Evolutionary conservation across 495 filamentous ascomycete genomes (phyloP), one percentile per base, ranked within the genome.

Genomic region (Annulohypoxylon maeteangense): DNA sequence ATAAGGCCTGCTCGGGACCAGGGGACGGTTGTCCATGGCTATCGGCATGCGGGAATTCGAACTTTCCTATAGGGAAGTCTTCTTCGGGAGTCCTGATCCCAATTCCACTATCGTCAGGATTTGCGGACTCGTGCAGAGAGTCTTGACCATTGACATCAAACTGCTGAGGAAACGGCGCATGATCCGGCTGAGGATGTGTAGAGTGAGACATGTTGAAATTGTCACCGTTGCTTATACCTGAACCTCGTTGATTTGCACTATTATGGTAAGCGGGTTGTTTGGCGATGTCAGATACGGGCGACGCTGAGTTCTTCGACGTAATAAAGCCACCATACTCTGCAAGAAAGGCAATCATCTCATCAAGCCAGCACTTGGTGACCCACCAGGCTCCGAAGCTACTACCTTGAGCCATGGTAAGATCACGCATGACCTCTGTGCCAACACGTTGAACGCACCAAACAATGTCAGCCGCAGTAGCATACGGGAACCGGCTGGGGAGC

Each of bases 301-400:
- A 38, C 0, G 25, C 50, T 4, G 57, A 67, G 45, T 25, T 66
- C 45, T 76, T 80, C 68, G 89, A 87, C 50, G 88, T 87, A 84
- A 98, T 88, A 76, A 98, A 98, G 0, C 95, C 95, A 18, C 95
- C 95, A 62, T 94, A 91, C 74, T 97, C 93, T 0, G 93, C 94
- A 71, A 96, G 85, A 88, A 95, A 98, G 38, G 90, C 81, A 73
- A 94, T 88, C 94, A 97, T 96, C 80, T 98, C 95, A 76, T 98
- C 95, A 58, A 99, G 87, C 84, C 94, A 99, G 57, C 94, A 93
- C 76, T 98, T 97, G n/a, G 93, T 94, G 59, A 97, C 91, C 93
- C 95, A 98, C 95, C 95, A 99, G 1, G 92, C 90, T 12, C 93
- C 93, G 75, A 97, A 99, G 73, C 92, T 97, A 65, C 89, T 87